These are phyloP conservation scores for Colletotrichum sp. DNA, from an alignment of 2,329 filamentous ascomycete species.

Conservation along the genomic window DNA sequence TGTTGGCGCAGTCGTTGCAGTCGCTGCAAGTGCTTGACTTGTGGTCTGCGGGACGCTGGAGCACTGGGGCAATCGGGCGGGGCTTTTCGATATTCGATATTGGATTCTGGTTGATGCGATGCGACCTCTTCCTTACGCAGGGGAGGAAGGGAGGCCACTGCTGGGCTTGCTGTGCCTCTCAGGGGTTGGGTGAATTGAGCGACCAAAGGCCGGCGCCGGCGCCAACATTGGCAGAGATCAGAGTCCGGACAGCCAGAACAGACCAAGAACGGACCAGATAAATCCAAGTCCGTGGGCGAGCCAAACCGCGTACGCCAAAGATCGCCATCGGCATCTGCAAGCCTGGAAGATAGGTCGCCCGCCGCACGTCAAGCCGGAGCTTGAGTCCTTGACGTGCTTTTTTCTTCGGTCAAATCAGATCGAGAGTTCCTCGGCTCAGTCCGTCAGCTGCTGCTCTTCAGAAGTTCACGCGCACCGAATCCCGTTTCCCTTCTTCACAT, in stretches of 20 bases:
- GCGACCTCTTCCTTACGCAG: neutral
- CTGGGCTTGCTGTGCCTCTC: constrained; percentile 7
- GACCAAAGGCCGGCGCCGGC: neutral
- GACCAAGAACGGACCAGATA: neutral
- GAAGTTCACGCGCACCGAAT: neutral
- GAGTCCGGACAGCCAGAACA: neutral
- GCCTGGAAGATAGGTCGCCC: neutral
- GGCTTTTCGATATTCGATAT: neutral
- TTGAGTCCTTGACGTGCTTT: neutral
- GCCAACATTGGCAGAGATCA: neutral
- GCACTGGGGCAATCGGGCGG: neutral
- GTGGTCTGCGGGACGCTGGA: neutral
- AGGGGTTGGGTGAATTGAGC: constrained; percentile 4
- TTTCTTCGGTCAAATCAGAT: neutral
- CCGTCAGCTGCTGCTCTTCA: constrained; percentile 1
- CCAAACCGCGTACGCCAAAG: constrained; percentile 4
- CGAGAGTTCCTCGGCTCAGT: neutral
- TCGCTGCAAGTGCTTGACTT: neutral
- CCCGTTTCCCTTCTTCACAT: neutral
- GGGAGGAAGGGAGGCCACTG: neutral
- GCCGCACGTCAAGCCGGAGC: neutral
- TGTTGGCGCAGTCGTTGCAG: constrained; percentile 12
- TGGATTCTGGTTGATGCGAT: neutral
- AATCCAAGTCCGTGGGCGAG: constrained; percentile 1
- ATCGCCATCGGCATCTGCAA: constrained; percentile 11